Evolutionary conservation across 1,284 basidiomycete genomes (phyloP), one percentile per base, ranked within the genome.

Genomic region (Tilletia walkeri): DNA sequence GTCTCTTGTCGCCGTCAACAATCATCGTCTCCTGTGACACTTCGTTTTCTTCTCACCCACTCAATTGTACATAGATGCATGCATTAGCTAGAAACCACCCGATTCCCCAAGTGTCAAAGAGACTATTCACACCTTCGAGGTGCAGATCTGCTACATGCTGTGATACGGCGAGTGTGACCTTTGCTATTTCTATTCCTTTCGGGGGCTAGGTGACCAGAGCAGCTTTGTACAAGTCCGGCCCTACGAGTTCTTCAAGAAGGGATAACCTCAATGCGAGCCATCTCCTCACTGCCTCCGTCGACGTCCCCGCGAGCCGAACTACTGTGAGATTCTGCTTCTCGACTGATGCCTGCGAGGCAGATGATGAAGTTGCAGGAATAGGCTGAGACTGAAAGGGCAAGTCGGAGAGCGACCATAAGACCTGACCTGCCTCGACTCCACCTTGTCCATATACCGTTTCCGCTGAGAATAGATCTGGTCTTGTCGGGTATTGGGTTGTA

Each of bases 181-280:
- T 7, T 9, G 1, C 14, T 14, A 45, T 45, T 45, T 45, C 41
- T 14, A 45, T 45, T 45, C 9, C 6, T 45, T 45, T 45, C 14
- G 14, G 6, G 41, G 14, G 1, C 14, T 45, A 45, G 41, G 41
- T 45, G 41, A 53, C 65, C 3, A 66, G 36, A 12, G 48, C 47
- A 7, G 48, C 30, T 48, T 49, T 53, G 59, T 54, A 67, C 47
- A 67, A 30, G 59, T 67, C 67, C 10, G 53, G 38, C 12, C 67
- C 67, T 7, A 67, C 48, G 9, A 53, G 45, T 30, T 41, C 12
- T 34, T 63, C 36, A 2, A 63, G 59, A 4, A 34, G 6, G 9
- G 36, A n/a, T 16, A 63, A 3, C 14, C 59, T 10, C 12, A 63
- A 10, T 9, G 59, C 59, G 59, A 63, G 59, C 59, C 59, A 63